These are phyloP conservation scores for Helicostylum pulchrum DNA, from an alignment of 192 early-diverging fungal species.

Conservation along the genomic window DNA sequence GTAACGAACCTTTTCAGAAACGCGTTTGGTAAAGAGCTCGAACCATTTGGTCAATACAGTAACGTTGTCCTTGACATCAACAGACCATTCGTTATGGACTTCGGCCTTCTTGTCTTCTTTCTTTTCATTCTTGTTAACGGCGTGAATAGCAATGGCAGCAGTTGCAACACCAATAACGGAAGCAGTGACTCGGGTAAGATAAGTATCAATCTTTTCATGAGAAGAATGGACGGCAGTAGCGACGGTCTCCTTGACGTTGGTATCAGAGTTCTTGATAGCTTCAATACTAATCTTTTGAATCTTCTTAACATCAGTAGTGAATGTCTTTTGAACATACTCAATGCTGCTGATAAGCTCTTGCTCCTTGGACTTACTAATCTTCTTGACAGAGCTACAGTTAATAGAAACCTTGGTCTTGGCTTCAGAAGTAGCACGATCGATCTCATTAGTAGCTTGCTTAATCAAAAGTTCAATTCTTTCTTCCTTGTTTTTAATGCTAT, in stretches of 20 bases:
- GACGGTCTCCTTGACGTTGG: conserved; percentile 1
- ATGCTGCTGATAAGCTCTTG: conserved; percentile 11
- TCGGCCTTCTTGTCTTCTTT: not conserved
- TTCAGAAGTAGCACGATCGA: conserved; percentile 11
- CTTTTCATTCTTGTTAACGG: conserved; percentile 3
- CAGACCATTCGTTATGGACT: conserved; percentile 5
- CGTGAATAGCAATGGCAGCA: conserved; percentile 4
- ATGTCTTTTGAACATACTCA: conserved; percentile 6
- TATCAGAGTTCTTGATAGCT: not conserved
- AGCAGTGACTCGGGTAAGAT: not conserved
- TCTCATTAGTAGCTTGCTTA: conserved; percentile 7
- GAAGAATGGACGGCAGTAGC: not conserved
- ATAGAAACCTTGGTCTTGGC: not conserved
- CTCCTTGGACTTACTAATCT: conserved; percentile 7
- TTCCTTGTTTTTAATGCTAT: conserved; percentile 1
- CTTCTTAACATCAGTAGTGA: conserved; percentile 9
- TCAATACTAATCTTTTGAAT: conserved; percentile 15
- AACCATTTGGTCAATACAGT: conserved; percentile 12
- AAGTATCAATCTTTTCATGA: conserved; percentile 12
- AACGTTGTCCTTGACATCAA: conserved; percentile 21
- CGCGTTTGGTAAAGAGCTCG: conserved; percentile 1
- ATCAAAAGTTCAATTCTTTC: not conserved
- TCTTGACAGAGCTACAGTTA: conserved; percentile 9
- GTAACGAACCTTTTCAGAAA: not conserved
- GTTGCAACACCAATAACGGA: conserved; percentile 10